Evolutionary conservation across 345 rosid genomes (phyloP), one percentile per base, ranked within the genome.

Genomic region (Zanthoxylum bungeanum): DNA sequence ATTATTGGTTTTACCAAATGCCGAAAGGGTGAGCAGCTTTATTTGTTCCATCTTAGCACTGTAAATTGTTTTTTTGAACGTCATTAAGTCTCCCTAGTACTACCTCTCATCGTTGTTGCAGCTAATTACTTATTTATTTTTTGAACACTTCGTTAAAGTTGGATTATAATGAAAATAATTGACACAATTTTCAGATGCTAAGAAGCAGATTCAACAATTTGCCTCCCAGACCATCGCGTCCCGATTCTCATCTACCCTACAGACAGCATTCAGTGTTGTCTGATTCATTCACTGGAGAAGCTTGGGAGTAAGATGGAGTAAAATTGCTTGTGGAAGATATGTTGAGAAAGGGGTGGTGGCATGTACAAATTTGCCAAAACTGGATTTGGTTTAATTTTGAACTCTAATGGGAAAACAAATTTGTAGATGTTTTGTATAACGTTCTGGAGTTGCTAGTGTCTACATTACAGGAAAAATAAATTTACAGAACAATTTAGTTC

Each of bases 211-310:
- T 71, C 92, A 90, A 62, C 87, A 81, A 75, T 90, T 90, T 64
- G 96, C 96, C 28, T 65, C 93, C 9, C 91, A 87, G 87, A 89
- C 99, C 49, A 86, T 96, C 9, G 94, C 97, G 40, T 75, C 87
- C 49, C 87, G 85, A 64, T 83, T 96, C 82, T 83, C 93, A 9
- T 96, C 98, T 44, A 90, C 91, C 27, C 62, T 96, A 78, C 99
- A 91, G 74, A 82, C 96, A 12, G 99, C 99, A 47, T 93, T 96
- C 84, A 89, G 87, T 21, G 83, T 87, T 51, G 91, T 93, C 25
- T 96, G 82, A 89, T 63, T 21, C 14, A 24, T n/a, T n/a, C n/a
- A 9, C 10, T 9, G 24, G 3, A 19, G 37, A 30, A 36, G 73
- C 24, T 42, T n/a, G 74, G 17, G n/a, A 9, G 25, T 21, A 8